Conservation (phyloP, 2,329 filamentous ascomycete species). For the Myriosclerotinia curreyana region DNA sequence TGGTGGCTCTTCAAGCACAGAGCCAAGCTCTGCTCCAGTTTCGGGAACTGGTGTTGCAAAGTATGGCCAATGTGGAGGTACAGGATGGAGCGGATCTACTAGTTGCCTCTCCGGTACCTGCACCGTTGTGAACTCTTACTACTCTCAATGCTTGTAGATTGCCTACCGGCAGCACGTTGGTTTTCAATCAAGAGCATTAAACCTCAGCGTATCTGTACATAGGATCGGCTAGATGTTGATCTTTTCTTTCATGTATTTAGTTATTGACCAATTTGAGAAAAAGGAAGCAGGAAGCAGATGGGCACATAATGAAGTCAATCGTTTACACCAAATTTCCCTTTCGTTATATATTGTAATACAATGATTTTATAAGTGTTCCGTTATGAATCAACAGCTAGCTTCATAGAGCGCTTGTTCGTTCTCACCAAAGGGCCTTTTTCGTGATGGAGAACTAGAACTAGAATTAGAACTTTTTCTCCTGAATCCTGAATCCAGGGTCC, state of each 20-base stretch:
- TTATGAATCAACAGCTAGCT: not conserved
- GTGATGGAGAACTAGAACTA: too few relatives aligned
- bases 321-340: not conserved
- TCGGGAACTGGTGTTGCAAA: constrained; percentile 18
- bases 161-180: not conserved
- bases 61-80: constrained; percentile 33
- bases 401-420: not conserved
- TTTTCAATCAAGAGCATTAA: not conserved
- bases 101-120: constrained; percentile 26
- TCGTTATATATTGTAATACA: not conserved
- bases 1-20: constrained; percentile 1
- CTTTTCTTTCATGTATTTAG: constrained; percentile 20
- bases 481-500: constrained; percentile 5
- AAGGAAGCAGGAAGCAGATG: constrained; percentile 2
- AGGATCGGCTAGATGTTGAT: constrained; percentile 11
- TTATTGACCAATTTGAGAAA: constrained; percentile 4
- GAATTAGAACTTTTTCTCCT: too few relatives aligned
- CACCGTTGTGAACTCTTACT: constrained; percentile 28
- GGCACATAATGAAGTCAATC: constrained; percentile 1
- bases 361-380: not conserved
- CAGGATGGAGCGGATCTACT: constrained; percentile 27
- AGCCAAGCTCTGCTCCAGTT: not conserved
- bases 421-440: not conserved
- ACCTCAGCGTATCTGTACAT: constrained; percentile 20
- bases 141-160: constrained; percentile 28